These are phyloP conservation scores for Leccinum solheimii DNA, from an alignment of 1,284 basidiomycete genomes.

Conservation along the genomic window DNA sequence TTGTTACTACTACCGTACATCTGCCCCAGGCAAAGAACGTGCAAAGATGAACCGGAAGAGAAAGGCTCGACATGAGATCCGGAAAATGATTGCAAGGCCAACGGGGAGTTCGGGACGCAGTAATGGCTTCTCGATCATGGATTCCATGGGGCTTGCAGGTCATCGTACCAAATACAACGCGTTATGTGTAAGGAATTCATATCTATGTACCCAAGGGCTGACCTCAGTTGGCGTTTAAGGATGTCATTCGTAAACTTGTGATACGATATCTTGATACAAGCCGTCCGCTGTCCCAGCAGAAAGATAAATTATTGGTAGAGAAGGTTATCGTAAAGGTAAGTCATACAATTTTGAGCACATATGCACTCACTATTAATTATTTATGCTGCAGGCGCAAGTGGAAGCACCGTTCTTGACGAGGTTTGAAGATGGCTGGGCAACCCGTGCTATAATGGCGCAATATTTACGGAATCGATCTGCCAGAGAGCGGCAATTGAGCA, in stretches of 20 bases:
- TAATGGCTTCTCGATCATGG: not conserved
- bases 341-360: not conserved
- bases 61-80: not conserved
- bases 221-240: not conserved
- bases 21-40: not conserved
- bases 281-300: not conserved
- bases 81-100: not conserved
- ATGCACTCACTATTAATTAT: not conserved
- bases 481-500: not conserved
- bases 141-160: not conserved
- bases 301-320: not conserved
- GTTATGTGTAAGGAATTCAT: not conserved
- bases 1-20: not conserved
- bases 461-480: not conserved
- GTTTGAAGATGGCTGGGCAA: not conserved
- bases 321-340: not conserved
- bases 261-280: not conserved
- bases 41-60: not conserved
- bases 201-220: not conserved
- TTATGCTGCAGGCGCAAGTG: not conserved
- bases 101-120: not conserved
- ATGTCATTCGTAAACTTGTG: not conserved
- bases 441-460: not conserved
- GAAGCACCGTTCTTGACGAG: not conserved
- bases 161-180: not conserved